Conservation (phyloP, 2,329 filamentous ascomycete species). For the Monilinia vaccinii-corymbosi region DNA sequence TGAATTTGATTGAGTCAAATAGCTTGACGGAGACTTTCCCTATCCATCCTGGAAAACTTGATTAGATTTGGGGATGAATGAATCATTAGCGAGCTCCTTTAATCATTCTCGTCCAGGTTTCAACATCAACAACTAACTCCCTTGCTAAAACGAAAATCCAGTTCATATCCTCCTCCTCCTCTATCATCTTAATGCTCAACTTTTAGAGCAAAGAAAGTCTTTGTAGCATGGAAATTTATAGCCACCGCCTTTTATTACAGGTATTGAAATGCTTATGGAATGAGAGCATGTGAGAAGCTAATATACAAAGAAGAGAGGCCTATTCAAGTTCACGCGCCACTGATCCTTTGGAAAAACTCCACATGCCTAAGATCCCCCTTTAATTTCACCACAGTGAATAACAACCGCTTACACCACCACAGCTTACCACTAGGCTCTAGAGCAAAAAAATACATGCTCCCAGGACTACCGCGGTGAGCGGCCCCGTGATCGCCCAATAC, state of each 20-base stretch:
- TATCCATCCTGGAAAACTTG: too few relatives aligned
- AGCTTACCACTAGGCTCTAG: not conserved
- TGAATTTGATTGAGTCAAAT: too few relatives aligned
- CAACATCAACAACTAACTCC: too few relatives aligned
- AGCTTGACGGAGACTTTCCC: too few relatives aligned
- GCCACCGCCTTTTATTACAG: not conserved
- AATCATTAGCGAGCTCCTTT: too few relatives aligned
- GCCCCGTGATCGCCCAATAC: conserved; percentile 1
- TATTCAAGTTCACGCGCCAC: not conserved
- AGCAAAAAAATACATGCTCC: not conserved
- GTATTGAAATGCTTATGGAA: not conserved
- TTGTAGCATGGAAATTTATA: not conserved
- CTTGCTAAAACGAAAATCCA: too few relatives aligned
- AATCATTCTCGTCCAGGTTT: too few relatives aligned
- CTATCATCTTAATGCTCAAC: too few relatives aligned
- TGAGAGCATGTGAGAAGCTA: not conserved
- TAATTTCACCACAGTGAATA: not conserved
- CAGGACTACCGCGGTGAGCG: not conserved
- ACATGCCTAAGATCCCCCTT: not conserved
- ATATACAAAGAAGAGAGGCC: not conserved
- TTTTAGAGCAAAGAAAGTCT: not conserved
- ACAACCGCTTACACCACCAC: not conserved
- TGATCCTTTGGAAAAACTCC: not conserved
- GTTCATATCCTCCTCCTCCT: too few relatives aligned
- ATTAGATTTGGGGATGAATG: too few relatives aligned